Percentiles rank a stretch among this genome's conserved stretches.
Evolutionary conservation across 2,329 filamentous ascomycete species (phyloP).

Genomic region (Verticillium isaacii): DNA sequence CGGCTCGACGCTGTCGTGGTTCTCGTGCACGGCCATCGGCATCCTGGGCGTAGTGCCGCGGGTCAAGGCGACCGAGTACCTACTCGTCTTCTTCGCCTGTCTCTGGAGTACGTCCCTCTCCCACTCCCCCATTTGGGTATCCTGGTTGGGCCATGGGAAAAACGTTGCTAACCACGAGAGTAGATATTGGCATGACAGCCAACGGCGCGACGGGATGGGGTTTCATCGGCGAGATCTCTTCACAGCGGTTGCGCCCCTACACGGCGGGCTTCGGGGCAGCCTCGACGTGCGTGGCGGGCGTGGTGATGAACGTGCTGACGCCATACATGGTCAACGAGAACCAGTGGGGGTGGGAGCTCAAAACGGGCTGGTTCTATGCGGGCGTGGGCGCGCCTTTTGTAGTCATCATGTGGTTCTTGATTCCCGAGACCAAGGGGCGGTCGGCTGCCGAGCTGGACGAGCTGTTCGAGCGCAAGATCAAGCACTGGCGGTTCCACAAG

Average conservation of each 20-base stretch:
- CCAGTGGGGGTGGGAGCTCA: constrained; percentile 25
- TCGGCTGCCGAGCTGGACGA: constrained; percentile 20
- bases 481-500: constrained; percentile 18
- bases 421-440: constrained; percentile 12
- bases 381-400: constrained; percentile 20
- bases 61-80: constrained; percentile 7
- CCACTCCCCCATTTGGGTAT: not conserved
- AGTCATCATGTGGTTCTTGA: constrained; percentile 19
- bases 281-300: constrained; percentile 15
- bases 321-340: constrained; percentile 26
- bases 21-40: constrained; percentile 11
- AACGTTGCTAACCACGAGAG: not conserved
- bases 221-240: constrained; percentile 28
- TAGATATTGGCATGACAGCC: constrained; percentile 18
- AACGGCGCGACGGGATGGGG: constrained; percentile 22
- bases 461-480: constrained; percentile 19
- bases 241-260: constrained; percentile 25
- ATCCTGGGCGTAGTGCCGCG: constrained; percentile 14
- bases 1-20: constrained; percentile 12
- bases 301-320: constrained; percentile 17
- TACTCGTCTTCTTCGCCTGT: constrained; percentile 18
- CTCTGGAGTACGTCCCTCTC: constrained; percentile 15
- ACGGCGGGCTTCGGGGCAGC: constrained; percentile 25
- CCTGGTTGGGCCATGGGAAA: not conserved
- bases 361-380: constrained; percentile 25